Evolutionary conservation across 2,329 filamentous ascomycete genomes (phyloP).

Genomic region (Aspergillus quadricinctus): DNA sequence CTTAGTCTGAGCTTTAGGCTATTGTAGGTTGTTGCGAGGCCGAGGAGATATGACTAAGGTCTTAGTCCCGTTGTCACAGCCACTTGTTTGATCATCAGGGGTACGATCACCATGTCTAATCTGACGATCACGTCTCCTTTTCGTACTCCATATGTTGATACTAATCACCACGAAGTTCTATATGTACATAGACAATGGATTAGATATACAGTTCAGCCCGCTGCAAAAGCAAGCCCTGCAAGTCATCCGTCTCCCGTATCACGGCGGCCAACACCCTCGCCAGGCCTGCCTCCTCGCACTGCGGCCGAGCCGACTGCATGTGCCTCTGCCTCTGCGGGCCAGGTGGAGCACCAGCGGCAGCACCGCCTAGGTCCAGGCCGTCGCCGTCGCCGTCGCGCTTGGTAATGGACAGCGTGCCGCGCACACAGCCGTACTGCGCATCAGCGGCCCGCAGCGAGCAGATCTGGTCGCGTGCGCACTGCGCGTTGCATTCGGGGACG

Average conservation of each 20-base stretch:
- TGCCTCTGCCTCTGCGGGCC: background rate
- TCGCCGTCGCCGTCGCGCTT: slow-evolving; percentile 31
- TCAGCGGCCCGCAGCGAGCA: slow-evolving; percentile 52
- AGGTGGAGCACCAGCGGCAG: background rate
- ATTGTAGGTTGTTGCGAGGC: background rate
- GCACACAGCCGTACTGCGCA: slow-evolving; percentile 50
- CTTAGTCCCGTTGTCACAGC: too few species aligned
- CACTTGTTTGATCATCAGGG: too few species aligned
- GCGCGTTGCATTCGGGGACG: slow-evolving; percentile 37
- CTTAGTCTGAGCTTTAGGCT: background rate
- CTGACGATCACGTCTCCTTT: too few species aligned
- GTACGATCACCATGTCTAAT: too few species aligned
- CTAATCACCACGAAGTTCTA: background rate
- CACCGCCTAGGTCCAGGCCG: background rate
- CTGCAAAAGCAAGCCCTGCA: background rate
- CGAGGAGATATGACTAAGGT: background rate
- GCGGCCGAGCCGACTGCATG: slow-evolving; percentile 6
- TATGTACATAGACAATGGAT: background rate
- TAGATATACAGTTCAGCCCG: background rate
- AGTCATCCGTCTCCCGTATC: slow-evolving; percentile 1
- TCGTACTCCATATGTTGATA: too few species aligned
- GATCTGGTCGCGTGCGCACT: slow-evolving; percentile 46
- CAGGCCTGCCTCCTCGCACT: slow-evolving; percentile 24
- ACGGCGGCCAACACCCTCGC: slow-evolving; percentile 20
- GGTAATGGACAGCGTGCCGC: slow-evolving; percentile 22